Conservation (phyloP, 1,284 basidiomycete genomes). For the Coniophora puteana region DNA sequence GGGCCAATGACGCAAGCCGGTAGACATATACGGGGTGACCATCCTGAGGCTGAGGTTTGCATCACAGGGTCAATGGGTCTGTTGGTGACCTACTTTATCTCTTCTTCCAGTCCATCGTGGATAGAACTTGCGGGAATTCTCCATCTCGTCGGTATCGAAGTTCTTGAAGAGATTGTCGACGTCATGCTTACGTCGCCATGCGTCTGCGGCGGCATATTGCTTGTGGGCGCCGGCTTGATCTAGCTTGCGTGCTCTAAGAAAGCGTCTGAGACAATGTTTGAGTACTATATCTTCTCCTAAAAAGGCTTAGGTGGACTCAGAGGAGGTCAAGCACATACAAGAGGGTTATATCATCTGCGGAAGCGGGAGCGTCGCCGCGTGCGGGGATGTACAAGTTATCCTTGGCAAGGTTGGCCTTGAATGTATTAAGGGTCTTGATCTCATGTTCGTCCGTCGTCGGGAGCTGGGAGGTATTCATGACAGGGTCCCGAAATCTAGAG, state of each 20-base stretch:
- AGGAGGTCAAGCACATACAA: constrained; percentile 42
- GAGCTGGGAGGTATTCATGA: too few species aligned
- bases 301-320: not conserved
- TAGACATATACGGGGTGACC: constrained; percentile 75
- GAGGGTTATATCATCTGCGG: constrained; percentile 64
- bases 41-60: constrained; percentile 33
- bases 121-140: constrained; percentile 59
- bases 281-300: constrained; percentile 1
- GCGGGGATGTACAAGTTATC: constrained; percentile 48
- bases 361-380: constrained; percentile 31
- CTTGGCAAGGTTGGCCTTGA: constrained; percentile 48
- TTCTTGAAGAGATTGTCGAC: constrained; percentile 59
- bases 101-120: constrained; percentile 76
- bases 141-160: constrained; percentile 58
- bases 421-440: constrained; percentile 39
- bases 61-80: not conserved
- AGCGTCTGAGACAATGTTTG: constrained; percentile 46
- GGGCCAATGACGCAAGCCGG: constrained; percentile 51
- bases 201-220: constrained; percentile 62
- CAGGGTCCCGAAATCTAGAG: too few species aligned
- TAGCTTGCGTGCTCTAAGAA: constrained; percentile 69
- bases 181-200: constrained; percentile 60
- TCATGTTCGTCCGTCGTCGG: too few species aligned
- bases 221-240: constrained; percentile 59
- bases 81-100: constrained; percentile 51